These are phyloP conservation scores for Mangifera indica DNA, from an alignment of 345 rosid genomes.

Conservation along the genomic window DNA sequence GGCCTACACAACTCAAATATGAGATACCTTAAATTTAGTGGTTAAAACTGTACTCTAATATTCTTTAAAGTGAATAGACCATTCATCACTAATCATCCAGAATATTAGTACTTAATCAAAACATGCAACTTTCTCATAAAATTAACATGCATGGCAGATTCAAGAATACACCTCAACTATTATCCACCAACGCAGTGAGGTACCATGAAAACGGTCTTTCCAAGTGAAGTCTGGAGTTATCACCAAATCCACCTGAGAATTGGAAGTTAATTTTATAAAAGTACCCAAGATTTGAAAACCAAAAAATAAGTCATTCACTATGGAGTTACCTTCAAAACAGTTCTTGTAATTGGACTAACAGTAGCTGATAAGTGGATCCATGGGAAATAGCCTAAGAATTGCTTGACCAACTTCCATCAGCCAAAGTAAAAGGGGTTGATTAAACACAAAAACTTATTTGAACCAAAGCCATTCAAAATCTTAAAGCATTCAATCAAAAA, in stretches of 20 bases:
- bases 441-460: background rate
- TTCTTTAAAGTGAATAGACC: background rate
- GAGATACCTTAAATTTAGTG: background rate
- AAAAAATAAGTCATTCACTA: conserved; percentile 7
- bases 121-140: background rate
- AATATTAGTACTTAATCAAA: background rate
- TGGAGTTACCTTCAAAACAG: conserved; percentile 80
- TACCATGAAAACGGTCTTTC: conserved; percentile 96
- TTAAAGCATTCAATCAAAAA: background rate
- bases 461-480: background rate
- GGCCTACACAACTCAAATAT: background rate
- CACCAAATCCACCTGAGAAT: conserved; percentile 75
- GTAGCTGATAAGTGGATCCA: conserved; percentile 77
- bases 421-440: conserved; percentile 18
- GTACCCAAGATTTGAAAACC: background rate
- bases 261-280: conserved; percentile 12
- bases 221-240: conserved; percentile 80
- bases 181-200: conserved; percentile 95
- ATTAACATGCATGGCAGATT: conserved; percentile 12
- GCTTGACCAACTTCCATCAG: conserved; percentile 74
- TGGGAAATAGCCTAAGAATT: conserved; percentile 80
- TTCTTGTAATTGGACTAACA: conserved; percentile 95
- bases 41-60: background rate
- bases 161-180: conserved; percentile 70
- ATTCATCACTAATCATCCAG: conserved; percentile 4